These are phyloP conservation scores for Phytopythium cucurbitacearum DNA, from an alignment of 352 stramenopile species.

Conservation along the genomic window DNA sequence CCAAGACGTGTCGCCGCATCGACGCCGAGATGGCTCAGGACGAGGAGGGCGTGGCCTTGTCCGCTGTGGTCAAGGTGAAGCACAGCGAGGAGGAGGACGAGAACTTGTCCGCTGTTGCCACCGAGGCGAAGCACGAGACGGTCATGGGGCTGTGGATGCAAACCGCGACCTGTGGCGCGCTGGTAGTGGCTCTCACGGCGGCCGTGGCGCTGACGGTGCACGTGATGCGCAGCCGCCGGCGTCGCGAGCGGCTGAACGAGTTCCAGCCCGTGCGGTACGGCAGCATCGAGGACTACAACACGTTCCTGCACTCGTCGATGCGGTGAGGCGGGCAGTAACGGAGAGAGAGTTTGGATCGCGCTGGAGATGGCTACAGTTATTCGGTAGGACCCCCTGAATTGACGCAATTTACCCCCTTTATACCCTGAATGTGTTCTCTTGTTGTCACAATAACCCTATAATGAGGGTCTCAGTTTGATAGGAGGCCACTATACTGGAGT, in stretches of 20 bases:
- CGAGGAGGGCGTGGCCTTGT: constrained; percentile 6
- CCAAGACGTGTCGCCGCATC: constrained; percentile 54
- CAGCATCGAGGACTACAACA: constrained; percentile 28
- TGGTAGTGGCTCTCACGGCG: constrained; percentile 15
- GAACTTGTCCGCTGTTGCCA: background rate
- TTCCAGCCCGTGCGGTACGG: constrained; percentile 40
- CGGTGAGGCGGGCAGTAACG: too few species aligned
- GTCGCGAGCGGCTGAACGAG: constrained; percentile 22
- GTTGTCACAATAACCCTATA: too few species aligned
- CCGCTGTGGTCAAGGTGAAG: background rate
- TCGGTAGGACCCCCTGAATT: too few species aligned
- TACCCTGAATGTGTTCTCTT: too few species aligned
- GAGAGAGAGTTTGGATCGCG: too few species aligned
- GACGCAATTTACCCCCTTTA: too few species aligned
- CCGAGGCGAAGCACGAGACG: background rate
- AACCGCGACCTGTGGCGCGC: constrained; percentile 10
- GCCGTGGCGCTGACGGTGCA: constrained; percentile 17
- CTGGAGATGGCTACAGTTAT: background rate
- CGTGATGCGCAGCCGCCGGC: constrained; percentile 15
- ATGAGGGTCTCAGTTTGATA: too few species aligned
- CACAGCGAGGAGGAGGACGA: background rate
- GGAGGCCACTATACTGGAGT: too few species aligned
- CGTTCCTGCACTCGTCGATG: background rate
- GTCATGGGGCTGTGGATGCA: constrained; percentile 9
- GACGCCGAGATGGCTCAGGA: constrained; percentile 43